Conservation (phyloP, 1,139 yeast species). For the Yarrowia galli region DNA sequence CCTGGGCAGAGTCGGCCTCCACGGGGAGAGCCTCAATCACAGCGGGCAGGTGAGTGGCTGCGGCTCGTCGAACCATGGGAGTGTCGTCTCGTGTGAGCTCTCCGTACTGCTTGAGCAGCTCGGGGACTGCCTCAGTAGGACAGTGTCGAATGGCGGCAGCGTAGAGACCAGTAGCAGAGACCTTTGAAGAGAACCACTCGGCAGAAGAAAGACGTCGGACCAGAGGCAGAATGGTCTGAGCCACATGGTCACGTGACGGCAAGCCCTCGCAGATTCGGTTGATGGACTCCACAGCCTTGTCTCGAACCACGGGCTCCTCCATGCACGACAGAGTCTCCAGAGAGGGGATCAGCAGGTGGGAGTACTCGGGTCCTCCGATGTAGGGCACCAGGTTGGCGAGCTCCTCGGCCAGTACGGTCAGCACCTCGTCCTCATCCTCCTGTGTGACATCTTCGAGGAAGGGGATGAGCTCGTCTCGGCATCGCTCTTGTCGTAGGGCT, state of each 20-base stretch:
- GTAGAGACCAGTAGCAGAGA: constrained; percentile 90
- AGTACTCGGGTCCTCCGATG: constrained; percentile 85
- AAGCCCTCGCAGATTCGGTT: constrained; percentile 72
- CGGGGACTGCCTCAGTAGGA: constrained; percentile 52
- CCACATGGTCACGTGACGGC: constrained; percentile 66
- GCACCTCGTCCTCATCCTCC: constrained; percentile 98
- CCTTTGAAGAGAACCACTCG: constrained; percentile 94
- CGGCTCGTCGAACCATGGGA: constrained; percentile 97
- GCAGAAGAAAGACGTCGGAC: constrained; percentile 81
- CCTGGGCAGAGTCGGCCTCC: constrained; percentile 47
- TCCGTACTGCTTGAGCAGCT: constrained; percentile 68
- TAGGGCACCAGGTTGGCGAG: constrained; percentile 84
- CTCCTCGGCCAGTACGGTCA: constrained; percentile 91
- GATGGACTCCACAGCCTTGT: constrained; percentile 88
- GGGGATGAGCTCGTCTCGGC: constrained; percentile 87
- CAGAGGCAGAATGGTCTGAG: constrained; percentile 72
- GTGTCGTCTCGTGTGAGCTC: constrained; percentile 87
- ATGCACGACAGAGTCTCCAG: constrained; percentile 87
- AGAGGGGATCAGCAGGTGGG: constrained; percentile 81
- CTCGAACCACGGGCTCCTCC: constrained; percentile 98
- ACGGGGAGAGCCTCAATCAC: constrained; percentile 66
- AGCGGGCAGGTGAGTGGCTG: constrained; percentile 82
- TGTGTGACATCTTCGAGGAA: constrained; percentile 90
- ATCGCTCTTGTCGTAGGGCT: constrained; percentile 94
- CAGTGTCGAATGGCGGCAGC: constrained; percentile 73